Evolutionary conservation across 1,284 basidiomycete species (phyloP).

Genomic region (Chalciporus sp.): DNA sequence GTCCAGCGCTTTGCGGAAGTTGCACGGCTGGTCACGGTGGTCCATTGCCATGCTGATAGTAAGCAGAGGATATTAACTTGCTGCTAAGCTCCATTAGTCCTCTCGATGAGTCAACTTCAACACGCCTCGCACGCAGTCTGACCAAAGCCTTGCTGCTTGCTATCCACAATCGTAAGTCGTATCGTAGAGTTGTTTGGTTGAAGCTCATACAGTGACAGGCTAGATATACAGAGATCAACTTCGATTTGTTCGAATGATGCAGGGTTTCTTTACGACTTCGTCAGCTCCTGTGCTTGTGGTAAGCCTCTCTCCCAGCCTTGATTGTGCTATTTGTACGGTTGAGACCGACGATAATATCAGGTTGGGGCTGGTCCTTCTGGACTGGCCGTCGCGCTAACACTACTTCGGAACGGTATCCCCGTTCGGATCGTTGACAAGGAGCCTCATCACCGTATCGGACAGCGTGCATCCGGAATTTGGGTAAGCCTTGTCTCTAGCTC

Average conservation of each 20-base stretch:
- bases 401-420: conserved; percentile 44
- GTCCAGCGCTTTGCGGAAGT: no score
- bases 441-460: no score
- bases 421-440: conserved; percentile 31
- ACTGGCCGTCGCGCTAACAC: conserved; percentile 47
- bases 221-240: not conserved
- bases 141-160: no score
- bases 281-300: conserved; percentile 25
- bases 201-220: not conserved
- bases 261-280: conserved; percentile 11
- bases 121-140: no score
- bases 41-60: no score
- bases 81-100: no score
- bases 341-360: conserved; percentile 32
- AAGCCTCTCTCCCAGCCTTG: no score
- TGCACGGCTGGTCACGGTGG: no score
- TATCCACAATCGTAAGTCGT: not conserved
- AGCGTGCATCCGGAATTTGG: no score
- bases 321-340: no score
- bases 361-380: conserved; percentile 54
- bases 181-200: not conserved
- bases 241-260: not conserved
- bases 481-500: conserved; percentile 26
- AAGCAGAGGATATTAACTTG: no score
- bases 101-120: no score